Evolutionary conservation across 2,329 filamentous ascomycete genomes (phyloP).

Genomic region (Onygena corvina): DNA sequence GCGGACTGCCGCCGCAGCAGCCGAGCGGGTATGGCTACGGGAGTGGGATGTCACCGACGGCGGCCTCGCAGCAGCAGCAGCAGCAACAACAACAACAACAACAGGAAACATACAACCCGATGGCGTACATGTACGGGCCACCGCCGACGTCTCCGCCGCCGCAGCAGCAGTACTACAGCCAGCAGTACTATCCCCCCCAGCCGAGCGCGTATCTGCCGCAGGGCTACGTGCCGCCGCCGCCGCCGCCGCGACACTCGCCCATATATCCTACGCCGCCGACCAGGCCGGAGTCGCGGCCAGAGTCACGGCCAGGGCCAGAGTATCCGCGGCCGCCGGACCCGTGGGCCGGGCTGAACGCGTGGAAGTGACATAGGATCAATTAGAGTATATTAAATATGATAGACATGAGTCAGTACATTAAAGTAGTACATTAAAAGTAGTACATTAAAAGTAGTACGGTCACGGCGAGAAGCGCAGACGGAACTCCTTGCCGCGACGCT

Average conservation of each 20-base stretch:
- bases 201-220: slow-evolving; percentile 42
- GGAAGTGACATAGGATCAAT: slow-evolving; percentile 49
- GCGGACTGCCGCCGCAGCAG: slow-evolving; percentile 6
- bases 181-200: slow-evolving; percentile 22
- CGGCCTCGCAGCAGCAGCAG: background rate
- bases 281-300: too few species aligned
- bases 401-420: too few species aligned
- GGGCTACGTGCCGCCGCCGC: slow-evolving; percentile 56
- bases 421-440: too few species aligned
- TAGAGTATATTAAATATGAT: too few species aligned
- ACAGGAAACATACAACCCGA: slow-evolving; percentile 40
- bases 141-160: slow-evolving; percentile 34
- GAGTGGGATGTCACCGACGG: slow-evolving; percentile 22
- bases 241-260: slow-evolving; percentile 52
- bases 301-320: background rate
- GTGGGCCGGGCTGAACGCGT: slow-evolving; percentile 58
- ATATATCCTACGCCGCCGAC: slow-evolving; percentile 35
- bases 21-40: too few species aligned
- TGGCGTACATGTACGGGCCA: slow-evolving; percentile 37
- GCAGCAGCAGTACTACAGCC: slow-evolving; percentile 29
- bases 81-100: slow-evolving; percentile 22
- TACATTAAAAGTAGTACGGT: too few species aligned
- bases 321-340: slow-evolving; percentile 45
- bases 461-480: slow-evolving; percentile 33
- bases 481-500: slow-evolving; percentile 32